Percentiles rank a stretch among this genome's conserved stretches.
Evolutionary conservation across 768 basidiomycete genomes (phyloP).

Genomic region (Trametopsis cervina): DNA sequence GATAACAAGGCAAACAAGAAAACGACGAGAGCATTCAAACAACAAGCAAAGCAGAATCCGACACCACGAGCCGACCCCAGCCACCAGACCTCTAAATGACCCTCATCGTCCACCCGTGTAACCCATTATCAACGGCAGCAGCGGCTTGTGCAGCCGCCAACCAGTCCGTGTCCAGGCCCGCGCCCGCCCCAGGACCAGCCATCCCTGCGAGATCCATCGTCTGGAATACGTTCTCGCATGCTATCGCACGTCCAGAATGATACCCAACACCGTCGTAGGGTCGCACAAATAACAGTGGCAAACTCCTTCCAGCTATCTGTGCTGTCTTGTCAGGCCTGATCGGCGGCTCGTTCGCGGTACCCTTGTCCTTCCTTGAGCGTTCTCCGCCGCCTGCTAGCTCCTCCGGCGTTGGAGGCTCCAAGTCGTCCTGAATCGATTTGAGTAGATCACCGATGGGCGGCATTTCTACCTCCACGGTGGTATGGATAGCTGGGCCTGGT

Average conservation of each 20-base stretch:
- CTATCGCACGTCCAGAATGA: constrained; percentile 78
- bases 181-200: constrained; percentile 34
- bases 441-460: constrained; percentile 71
- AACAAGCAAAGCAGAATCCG: too few relatives aligned
- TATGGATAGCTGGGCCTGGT: constrained; percentile 53
- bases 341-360: constrained; percentile 8
- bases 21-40: too few relatives aligned
- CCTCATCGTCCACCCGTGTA: constrained; percentile 74
- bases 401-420: constrained; percentile 35
- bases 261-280: constrained; percentile 82
- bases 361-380: constrained; percentile 5
- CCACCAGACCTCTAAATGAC: constrained; percentile 68
- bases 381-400: constrained; percentile 25
- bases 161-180: constrained; percentile 57
- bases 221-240: constrained; percentile 77
- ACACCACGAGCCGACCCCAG: too few relatives aligned
- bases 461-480: constrained; percentile 81
- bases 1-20: too few relatives aligned
- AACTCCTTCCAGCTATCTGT: constrained; percentile 54
- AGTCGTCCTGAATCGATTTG: constrained; percentile 70
- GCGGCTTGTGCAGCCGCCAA: constrained; percentile 69
- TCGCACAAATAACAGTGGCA: constrained; percentile 79
- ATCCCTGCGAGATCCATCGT: constrained; percentile 43
- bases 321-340: constrained; percentile 29
- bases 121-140: constrained; percentile 51